Base-by-base conservation (phyloP, 1,139 yeast species). In the Taphrina confusa region DNA sequence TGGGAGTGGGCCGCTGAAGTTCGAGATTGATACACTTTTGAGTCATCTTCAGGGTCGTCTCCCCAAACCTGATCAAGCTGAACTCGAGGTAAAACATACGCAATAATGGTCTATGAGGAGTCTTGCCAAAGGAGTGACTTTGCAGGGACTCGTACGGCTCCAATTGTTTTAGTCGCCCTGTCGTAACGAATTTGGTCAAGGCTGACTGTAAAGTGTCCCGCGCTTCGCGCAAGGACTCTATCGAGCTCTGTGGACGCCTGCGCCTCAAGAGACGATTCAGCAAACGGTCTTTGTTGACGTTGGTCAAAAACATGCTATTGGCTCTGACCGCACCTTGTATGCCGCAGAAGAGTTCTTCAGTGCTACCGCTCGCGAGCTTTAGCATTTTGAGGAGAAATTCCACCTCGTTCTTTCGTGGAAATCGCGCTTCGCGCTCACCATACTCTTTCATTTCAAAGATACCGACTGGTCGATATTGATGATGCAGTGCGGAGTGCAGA, bases 401-500 rank as follows among this genome's bases (percentile, higher is more conserved):
- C 16, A 46, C 34, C 22, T 56, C 60, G 16, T 18, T 28, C 22
- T 20, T 18, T 16, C 45, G 28, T 12, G 54, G 61, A 34, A 30
- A 52, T 16, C 12, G n/a, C 11, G 44, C 33, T 22, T 61, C 64
- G 31, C 56, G 46, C 28, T 56, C 64, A 18, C 44, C 36, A 25
- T 61, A 56, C n/a, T 60, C 56, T 14, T 49, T 55, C 40, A 55
- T 47, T 42, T 62, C 64, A 28, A 61, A 44, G 11, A 50, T 37
- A 3, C 64, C 65, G 5, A 59, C 62, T 3, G 62, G 64, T 4
- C 36, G 14, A 22, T 59, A 62, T 5, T 42, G 27, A 23, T 62
- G 61, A 18, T 59, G 61, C 14, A 56, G 47, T 14, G 60, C 57
- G 1, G 49, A 33, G 40, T 58, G 49, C 33, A 59, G 39, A 25